Base-by-base conservation (phyloP, 495 filamentous ascomycete species). In the Friedmanniomyces endolithicus region DNA sequence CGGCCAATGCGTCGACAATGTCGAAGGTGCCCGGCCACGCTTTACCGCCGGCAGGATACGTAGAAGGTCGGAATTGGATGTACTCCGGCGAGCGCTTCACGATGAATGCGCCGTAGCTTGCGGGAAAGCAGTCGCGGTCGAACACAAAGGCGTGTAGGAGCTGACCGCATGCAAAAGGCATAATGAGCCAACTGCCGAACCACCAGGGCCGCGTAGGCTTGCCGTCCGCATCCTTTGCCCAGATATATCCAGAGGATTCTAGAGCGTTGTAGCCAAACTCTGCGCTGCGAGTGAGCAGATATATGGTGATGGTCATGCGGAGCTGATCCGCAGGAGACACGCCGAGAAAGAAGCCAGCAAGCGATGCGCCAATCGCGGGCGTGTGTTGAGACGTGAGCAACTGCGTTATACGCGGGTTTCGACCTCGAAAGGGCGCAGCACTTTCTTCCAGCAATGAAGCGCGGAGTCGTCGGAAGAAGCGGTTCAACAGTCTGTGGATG, bases 151-250 rank as follows among this genome's bases (percentile, higher is more conserved):
- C 84, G 68, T 96, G 88, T 50, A 96, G 73, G 49, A 98, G 74
- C 71, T 97, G 92, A 31, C 89, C 92, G 64, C 81, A 87, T 12
- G 88, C 83, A n/a, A 94, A 64, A 0, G 92, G 92, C 77, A 95
- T 90, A 63, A 97, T 71, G 76, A 97, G 73, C 90, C 90, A 97
- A 65, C 88, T 94, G 22, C 90, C 92, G 74, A 88, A 90, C 92
- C 92, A 98, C 80, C 77, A 78, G 7, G 88, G 75, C 64, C 71
- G 72, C 1, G 16, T 20, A 1, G 17, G 11, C 27, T 53, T 53
- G 40, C 49, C 41, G 27, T 44, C 29, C 20, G 39, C 40, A 2
- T 47, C 43, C 12, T 43, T 41, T 40, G 82, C 76, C 72, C 79
- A 81, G 50, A 95, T 75, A 74, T 80, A 85, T 7, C 90, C 90